phyloP scores from a whole-genome alignment of 1,284 basidiomycete genomes.

The Hemileccinum hortonii region DNA sequence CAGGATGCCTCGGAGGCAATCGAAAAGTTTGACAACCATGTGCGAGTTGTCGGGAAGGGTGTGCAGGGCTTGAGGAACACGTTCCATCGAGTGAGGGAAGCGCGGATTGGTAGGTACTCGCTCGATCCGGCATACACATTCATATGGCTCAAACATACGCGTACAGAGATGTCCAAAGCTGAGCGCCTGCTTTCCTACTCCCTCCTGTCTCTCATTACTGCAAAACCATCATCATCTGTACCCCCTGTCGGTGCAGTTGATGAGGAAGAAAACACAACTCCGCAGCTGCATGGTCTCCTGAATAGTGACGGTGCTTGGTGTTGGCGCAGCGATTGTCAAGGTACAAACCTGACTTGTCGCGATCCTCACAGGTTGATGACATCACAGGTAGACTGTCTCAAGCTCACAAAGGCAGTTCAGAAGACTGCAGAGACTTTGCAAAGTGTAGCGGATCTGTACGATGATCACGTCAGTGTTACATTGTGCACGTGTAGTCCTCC shows the following conservation, averaged over 20 bases:
- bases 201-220: slow-evolving; percentile 66
- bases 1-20: slow-evolving; percentile 61
- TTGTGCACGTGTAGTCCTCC: neutral
- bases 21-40: slow-evolving; percentile 64
- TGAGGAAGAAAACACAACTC: slow-evolving; percentile 46
- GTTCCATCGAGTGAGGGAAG: slow-evolving; percentile 62
- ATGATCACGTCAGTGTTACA: slow-evolving; percentile 61
- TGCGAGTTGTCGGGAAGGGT: slow-evolving; percentile 61
- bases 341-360: slow-evolving; percentile 34
- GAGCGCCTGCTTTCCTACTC: slow-evolving; percentile 71
- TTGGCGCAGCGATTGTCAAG: slow-evolving; percentile 74
- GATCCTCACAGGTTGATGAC: neutral
- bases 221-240: slow-evolving; percentile 56
- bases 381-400: slow-evolving; percentile 57
- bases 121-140: neutral
- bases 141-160: neutral
- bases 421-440: slow-evolving; percentile 74
- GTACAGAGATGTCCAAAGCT: slow-evolving; percentile 68
- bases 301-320: slow-evolving; percentile 83
- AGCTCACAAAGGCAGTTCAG: slow-evolving; percentile 76
- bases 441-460: slow-evolving; percentile 73
- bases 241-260: slow-evolving; percentile 46
- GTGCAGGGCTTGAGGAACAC: slow-evolving; percentile 65
- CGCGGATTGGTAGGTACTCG: slow-evolving; percentile 56
- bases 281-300: slow-evolving; percentile 44